A percentile compares a stretch with the other conserved stretches of the same genome.
phyloP scores from a whole-genome alignment of 108 stramenopile species.

The Aureococcus anophagefferens region DNA sequence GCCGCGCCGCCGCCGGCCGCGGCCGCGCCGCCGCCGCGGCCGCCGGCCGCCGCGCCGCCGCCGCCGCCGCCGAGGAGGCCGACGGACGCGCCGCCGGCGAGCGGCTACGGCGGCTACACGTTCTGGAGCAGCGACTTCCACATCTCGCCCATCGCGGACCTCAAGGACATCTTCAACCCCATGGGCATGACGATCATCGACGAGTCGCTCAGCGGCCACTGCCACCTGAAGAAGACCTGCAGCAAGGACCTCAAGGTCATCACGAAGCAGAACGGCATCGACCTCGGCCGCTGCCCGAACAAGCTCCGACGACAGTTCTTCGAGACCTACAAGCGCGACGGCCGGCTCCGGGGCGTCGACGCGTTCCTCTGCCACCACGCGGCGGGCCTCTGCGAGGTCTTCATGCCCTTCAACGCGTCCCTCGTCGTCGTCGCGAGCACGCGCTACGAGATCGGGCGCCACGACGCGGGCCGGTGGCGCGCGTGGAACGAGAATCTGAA shows the following conservation, averaged over 20 bases:
- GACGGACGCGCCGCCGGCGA: too few species aligned
- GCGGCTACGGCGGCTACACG: slow-evolving; percentile 6
- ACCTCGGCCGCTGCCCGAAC: slow-evolving; percentile 16
- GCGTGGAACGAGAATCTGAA: slow-evolving; percentile 18
- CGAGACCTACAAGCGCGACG: slow-evolving; percentile 11
- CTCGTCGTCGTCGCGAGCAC: slow-evolving; percentile 18
- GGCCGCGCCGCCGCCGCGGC: too few species aligned
- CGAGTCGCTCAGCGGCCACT: slow-evolving; percentile 20
- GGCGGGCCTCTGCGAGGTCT: slow-evolving; percentile 15
- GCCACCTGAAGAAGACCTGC: slow-evolving; percentile 16
- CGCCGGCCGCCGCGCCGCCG: too few species aligned
- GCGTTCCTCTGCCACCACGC: slow-evolving; percentile 25
- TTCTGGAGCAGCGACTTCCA: slow-evolving; percentile 28
- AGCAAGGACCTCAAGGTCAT: slow-evolving; percentile 12
- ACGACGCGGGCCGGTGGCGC: slow-evolving; percentile 2
- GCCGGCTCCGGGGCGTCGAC: slow-evolving; percentile 6
- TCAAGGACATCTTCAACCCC: slow-evolving; percentile 17
- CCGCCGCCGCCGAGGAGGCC: too few species aligned
- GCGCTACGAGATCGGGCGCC: slow-evolving; percentile 19
- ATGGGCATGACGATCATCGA: slow-evolving; percentile 16
- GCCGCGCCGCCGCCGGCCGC: too few species aligned
- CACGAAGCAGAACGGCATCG: slow-evolving; percentile 18
- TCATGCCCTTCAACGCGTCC: slow-evolving; percentile 22
- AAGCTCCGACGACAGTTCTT: slow-evolving; percentile 12
- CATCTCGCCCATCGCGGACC: slow-evolving; percentile 24